phyloP scores from a whole-genome alignment of 148 eudicot species.

The Rhododendron simsii region DNA sequence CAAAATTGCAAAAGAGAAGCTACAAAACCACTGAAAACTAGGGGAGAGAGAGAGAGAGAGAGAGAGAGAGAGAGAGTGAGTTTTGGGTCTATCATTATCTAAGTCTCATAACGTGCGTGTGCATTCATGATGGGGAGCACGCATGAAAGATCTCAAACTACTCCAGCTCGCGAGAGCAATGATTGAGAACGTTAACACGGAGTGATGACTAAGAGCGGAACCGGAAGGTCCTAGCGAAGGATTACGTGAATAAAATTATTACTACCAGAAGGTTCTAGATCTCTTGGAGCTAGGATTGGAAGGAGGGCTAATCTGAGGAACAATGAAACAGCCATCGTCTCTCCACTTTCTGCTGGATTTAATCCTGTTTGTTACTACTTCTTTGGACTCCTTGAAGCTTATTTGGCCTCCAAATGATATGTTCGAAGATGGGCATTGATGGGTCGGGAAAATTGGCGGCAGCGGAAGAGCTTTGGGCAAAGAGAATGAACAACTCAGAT shows the following conservation, averaged over 20 bases:
- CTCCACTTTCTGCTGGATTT: slow-evolving; percentile 34
- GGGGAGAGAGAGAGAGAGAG: neutral
- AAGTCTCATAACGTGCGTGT: too few relatives aligned
- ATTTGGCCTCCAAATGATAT: slow-evolving; percentile 22
- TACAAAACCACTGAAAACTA: neutral
- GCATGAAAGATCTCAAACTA: neutral
- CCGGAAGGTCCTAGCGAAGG: neutral
- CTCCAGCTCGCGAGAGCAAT: neutral
- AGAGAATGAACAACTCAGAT: slow-evolving; percentile 10
- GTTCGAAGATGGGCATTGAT: slow-evolving; percentile 12
- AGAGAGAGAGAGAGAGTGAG: neutral
- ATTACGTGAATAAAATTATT: too few relatives aligned
- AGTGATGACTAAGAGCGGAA: neutral
- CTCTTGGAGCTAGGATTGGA: slow-evolving; percentile 34
- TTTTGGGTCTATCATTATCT: too few relatives aligned
- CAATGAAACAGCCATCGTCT: slow-evolving; percentile 42
- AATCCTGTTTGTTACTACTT: slow-evolving; percentile 7
- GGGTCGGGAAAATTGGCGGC: neutral
- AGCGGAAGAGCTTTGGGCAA: slow-evolving; percentile 15
- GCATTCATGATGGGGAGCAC: too few relatives aligned
- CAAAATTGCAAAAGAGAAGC: neutral
- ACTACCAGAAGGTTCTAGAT: slow-evolving; percentile 38
- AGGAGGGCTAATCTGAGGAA: slow-evolving; percentile 55
- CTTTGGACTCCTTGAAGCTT: slow-evolving; percentile 22
- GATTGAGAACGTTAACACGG: neutral